A percentile compares a stretch with the other conserved stretches of the same genome.
Conservation (phyloP, 1,284 basidiomycete species). For the Takashimella koratensis region DNA sequence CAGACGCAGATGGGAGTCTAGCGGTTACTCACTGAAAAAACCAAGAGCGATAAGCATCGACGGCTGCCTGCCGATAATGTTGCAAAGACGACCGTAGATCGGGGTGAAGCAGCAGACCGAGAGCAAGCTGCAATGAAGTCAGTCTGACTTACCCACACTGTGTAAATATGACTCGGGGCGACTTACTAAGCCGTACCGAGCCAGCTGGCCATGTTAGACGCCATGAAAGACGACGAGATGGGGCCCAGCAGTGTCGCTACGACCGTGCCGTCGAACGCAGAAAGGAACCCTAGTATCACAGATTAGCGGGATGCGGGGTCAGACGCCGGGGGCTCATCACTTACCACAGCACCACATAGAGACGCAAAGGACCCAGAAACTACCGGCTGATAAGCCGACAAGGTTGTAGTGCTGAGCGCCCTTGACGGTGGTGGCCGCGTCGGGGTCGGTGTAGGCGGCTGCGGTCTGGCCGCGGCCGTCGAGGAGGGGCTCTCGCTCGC, state of each 20-base stretch:
- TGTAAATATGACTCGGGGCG: neutral
- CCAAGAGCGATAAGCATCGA: slow-evolving; percentile 64
- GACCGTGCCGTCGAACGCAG: slow-evolving; percentile 67
- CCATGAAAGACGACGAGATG: slow-evolving; percentile 44
- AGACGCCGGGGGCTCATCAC: too few species aligned
- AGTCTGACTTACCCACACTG: slow-evolving; percentile 31
- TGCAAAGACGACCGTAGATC: slow-evolving; percentile 78
- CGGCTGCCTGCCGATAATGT: slow-evolving; percentile 78
- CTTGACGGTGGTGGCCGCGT: neutral
- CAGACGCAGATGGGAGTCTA: too few species aligned
- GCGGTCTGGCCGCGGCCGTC: neutral
- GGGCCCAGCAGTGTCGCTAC: slow-evolving; percentile 57
- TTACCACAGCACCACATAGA: slow-evolving; percentile 44
- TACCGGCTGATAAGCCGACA: slow-evolving; percentile 25
- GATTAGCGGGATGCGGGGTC: too few species aligned
- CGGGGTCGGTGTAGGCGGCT: neutral
- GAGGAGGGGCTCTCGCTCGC: neutral
- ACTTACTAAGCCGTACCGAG: slow-evolving; percentile 52
- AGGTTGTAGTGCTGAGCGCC: slow-evolving; percentile 35
- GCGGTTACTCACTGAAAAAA: slow-evolving; percentile 64
- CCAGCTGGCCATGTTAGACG: slow-evolving; percentile 65
- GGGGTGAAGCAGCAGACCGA: slow-evolving; percentile 84
- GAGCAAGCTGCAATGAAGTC: slow-evolving; percentile 57
- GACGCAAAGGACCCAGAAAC: slow-evolving; percentile 35
- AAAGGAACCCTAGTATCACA: too few species aligned